These are phyloP conservation scores for Nakaseomyces uthaithaninus DNA, from an alignment of 1,139 yeast genomes.

Conservation along the genomic window DNA sequence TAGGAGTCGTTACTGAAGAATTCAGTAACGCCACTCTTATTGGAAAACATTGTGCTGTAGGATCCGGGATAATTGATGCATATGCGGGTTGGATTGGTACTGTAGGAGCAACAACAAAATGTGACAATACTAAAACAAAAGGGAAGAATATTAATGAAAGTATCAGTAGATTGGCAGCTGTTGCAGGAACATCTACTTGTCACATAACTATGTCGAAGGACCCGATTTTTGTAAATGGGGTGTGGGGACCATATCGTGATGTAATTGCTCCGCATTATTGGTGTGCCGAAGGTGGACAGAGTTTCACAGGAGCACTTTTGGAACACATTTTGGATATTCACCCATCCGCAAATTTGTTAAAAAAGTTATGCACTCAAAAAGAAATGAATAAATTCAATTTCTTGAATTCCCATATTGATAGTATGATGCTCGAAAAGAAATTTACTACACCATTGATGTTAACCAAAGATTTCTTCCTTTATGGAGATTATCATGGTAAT, in stretches of 20 bases:
- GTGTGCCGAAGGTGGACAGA: slow-evolving; percentile 99
- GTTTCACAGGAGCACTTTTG: slow-evolving; percentile 88
- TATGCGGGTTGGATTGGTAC: slow-evolving; percentile 99
- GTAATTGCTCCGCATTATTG: slow-evolving; percentile 82
- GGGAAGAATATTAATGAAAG: slow-evolving; percentile 47
- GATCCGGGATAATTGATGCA: slow-evolving; percentile 94
- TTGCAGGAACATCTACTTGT: slow-evolving; percentile 97
- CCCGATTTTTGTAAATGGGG: slow-evolving; percentile 88
- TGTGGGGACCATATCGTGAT: slow-evolving; percentile 97
- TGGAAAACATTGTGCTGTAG: slow-evolving; percentile 71
- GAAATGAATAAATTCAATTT: slow-evolving; percentile 74
- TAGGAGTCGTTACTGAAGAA: slow-evolving; percentile 56
- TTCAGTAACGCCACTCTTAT: slow-evolving; percentile 85
- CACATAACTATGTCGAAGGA: slow-evolving; percentile 82
- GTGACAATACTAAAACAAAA: slow-evolving; percentile 37
- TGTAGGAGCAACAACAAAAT: slow-evolving; percentile 71
- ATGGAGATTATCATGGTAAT: slow-evolving; percentile 95
- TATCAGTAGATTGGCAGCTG: slow-evolving; percentile 87
- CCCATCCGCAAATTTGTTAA: slow-evolving; percentile 73
- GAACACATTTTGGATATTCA: slow-evolving; percentile 87
- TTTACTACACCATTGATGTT: slow-evolving; percentile 69
- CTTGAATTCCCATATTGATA: slow-evolving; percentile 65
- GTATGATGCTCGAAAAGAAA: slow-evolving; percentile 46
- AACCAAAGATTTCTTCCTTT: slow-evolving; percentile 79
- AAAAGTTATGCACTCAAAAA: slow-evolving; percentile 53